Evolutionary conservation across 257 asterid genomes (phyloP), one percentile per base, ranked within the genome.

Genomic region (Solanum tarijense): DNA sequence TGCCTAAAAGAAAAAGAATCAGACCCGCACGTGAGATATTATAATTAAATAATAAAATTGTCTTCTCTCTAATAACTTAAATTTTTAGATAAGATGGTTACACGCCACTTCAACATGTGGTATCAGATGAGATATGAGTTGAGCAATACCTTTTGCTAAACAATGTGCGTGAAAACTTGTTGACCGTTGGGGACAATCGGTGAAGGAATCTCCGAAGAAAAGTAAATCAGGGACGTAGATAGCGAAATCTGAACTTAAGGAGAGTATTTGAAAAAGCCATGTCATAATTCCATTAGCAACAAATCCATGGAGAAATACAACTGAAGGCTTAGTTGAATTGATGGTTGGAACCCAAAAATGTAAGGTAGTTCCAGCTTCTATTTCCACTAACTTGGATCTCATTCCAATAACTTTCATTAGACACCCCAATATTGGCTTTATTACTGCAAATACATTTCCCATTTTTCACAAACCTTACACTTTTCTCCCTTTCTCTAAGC

Each of bases 331-430:
- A 25, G 84, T 5, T 39, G 21, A 41, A 60, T 35, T 58, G 39
- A 10, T 36, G 23, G 10, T 85, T 21, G 90, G 89, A 32, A 34
- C 83, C 90, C 92, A 90, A 46, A 73, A 73, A 27, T 90, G 87
- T 79, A 90, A 43, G 0, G 20, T 34, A 4, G 90, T 90, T 16
- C 89, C 89, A 4, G 89, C 85, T 35, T 86, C 90, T 52, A 90
- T 78, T 34, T 90, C 89, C 8, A 90, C 74, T 9, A 52, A 27
- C 1, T 74, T 27, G 18, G 88, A 72, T 75, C 32, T 35, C 48
- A 90, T 65, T 11, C 72, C 72, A 11, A 65, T 4, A 4, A 12
- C 31, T 65, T 65, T 25, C 72, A 65, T 65, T 25, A 65, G 12
- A 65, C 72, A 4, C 12, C 5, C 18, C 31, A 65, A 9, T n/a